Percentiles rank a stretch among this genome's conserved stretches.
Evolutionary conservation across 305 asterid genomes (phyloP).

Genomic region (Fraxinus baroniana): DNA sequence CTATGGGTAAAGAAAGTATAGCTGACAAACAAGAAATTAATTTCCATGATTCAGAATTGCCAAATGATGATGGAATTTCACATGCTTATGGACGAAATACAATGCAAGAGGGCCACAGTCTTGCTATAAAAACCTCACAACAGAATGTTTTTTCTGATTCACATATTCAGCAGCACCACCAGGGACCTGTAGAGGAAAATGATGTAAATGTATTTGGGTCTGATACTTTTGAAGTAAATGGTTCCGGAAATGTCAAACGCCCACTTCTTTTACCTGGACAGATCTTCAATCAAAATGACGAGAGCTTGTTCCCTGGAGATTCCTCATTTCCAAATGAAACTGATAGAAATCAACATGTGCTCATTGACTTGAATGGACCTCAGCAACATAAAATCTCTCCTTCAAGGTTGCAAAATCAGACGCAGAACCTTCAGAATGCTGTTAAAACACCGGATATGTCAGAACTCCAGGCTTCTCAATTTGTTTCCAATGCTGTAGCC

Average conservation of each 20-base stretch:
- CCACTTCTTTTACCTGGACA: constrained; percentile 44
- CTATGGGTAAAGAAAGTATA: constrained; percentile 33
- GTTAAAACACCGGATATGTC: constrained; percentile 39
- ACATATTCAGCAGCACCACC: constrained; percentile 36
- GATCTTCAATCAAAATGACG: constrained; percentile 38
- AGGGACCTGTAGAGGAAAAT: constrained; percentile 32
- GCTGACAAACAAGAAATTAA: constrained; percentile 29
- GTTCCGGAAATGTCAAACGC: constrained; percentile 30
- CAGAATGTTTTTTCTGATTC: constrained; percentile 37
- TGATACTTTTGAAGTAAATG: constrained; percentile 38
- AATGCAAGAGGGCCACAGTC: constrained; percentile 32
- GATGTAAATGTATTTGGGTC: constrained; percentile 33
- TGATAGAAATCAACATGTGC: constrained; percentile 28
- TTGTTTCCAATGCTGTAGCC: constrained; percentile 34
- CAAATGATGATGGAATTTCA: constrained; percentile 32
- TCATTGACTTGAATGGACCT: constrained; percentile 38
- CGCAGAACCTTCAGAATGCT: constrained; percentile 38
- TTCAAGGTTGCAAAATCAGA: constrained; percentile 35
- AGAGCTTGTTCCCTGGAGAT: constrained; percentile 37
- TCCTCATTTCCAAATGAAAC: constrained; percentile 36
- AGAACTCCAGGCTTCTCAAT: constrained; percentile 35
- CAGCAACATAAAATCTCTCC: constrained; percentile 32
- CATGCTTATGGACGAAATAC: constrained; percentile 33
- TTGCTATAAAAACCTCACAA: constrained; percentile 26
- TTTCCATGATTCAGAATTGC: constrained; percentile 37